phyloP scores from a whole-genome alignment of 495 filamentous ascomycete genomes.

The Penicillium pulvis region DNA sequence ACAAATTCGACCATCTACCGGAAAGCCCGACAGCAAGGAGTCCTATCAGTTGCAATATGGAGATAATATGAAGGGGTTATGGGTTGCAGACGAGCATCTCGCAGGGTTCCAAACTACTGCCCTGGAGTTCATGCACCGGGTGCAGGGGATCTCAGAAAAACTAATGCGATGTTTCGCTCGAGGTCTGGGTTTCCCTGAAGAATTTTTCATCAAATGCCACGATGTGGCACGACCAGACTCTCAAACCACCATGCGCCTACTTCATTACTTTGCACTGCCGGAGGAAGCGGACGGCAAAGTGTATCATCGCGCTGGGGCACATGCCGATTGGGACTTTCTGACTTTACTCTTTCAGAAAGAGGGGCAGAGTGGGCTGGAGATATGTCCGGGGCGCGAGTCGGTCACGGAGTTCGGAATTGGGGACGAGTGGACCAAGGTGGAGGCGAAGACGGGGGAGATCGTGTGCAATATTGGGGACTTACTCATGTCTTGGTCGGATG shows the following conservation, averaged over 20 bases:
- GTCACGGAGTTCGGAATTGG: slow-evolving; percentile 61
- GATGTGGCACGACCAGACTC: slow-evolving; percentile 48
- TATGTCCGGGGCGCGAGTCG: slow-evolving; percentile 65
- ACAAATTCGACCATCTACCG: slow-evolving; percentile 64
- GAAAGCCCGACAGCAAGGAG: slow-evolving; percentile 62
- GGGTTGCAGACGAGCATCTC: slow-evolving; percentile 52
- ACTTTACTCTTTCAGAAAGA: slow-evolving; percentile 67
- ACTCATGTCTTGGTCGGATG: slow-evolving; percentile 70
- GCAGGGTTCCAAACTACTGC: slow-evolving; percentile 50
- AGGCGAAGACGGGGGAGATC: slow-evolving; percentile 57
- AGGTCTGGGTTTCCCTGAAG: slow-evolving; percentile 56
- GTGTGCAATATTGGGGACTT: slow-evolving; percentile 71
- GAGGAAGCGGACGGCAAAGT: slow-evolving; percentile 41
- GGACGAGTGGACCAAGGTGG: slow-evolving; percentile 63
- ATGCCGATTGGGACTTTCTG: slow-evolving; percentile 65
- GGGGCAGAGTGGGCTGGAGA: slow-evolving; percentile 64
- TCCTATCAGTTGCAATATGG: slow-evolving; percentile 64
- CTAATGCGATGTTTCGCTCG: slow-evolving; percentile 63
- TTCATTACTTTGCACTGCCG: slow-evolving; percentile 59
- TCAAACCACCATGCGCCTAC: slow-evolving; percentile 58
- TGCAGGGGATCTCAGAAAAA: slow-evolving; percentile 54
- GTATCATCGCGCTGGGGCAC: slow-evolving; percentile 65
- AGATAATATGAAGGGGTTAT: slow-evolving; percentile 49
- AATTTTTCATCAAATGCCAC: slow-evolving; percentile 60
- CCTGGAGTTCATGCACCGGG: slow-evolving; percentile 55